Conservation (phyloP, 2,329 filamentous ascomycete species). For the Curvularia eragrostidis region DNA sequence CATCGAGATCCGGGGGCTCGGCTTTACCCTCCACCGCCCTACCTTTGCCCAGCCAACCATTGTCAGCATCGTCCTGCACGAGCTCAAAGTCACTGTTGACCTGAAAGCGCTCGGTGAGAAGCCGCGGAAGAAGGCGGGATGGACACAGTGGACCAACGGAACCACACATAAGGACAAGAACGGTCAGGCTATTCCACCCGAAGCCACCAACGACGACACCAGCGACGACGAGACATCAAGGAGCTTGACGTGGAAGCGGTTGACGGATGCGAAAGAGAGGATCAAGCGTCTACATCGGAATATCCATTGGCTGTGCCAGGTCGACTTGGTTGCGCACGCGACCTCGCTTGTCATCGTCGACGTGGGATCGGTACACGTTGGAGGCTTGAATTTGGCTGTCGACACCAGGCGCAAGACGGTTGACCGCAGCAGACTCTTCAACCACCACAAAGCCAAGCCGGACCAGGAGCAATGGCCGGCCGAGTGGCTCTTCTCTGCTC, state of each 20-base stretch:
- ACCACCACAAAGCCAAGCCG: slow-evolving; percentile 60
- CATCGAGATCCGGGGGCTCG: slow-evolving; percentile 87
- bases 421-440: slow-evolving; percentile 86
- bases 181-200: slow-evolving; percentile 29
- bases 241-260: slow-evolving; percentile 79
- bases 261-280: slow-evolving; percentile 80
- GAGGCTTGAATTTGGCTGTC: slow-evolving; percentile 82
- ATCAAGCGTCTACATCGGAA: slow-evolving; percentile 86
- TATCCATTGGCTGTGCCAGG: slow-evolving; percentile 85
- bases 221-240: slow-evolving; percentile 54
- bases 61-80: slow-evolving; percentile 87
- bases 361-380: slow-evolving; percentile 84
- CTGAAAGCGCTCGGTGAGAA: slow-evolving; percentile 65
- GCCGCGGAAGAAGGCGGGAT: slow-evolving; percentile 39
- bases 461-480: slow-evolving; percentile 74
- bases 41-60: slow-evolving; percentile 98
- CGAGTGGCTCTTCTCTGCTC: slow-evolving; percentile 89
- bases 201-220: slow-evolving; percentile 29
- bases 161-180: slow-evolving; percentile 30
- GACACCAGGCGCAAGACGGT: slow-evolving; percentile 92
- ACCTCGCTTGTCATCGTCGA: slow-evolving; percentile 78
- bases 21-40: slow-evolving; percentile 86
- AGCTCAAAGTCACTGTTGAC: slow-evolving; percentile 84
- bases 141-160: slow-evolving; percentile 44
- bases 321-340: slow-evolving; percentile 86